A percentile compares a stretch with the other conserved stretches of the same genome.
phyloP scores from a whole-genome alignment of 2,329 filamentous ascomycete species.

The Sporothrix pallida region DNA sequence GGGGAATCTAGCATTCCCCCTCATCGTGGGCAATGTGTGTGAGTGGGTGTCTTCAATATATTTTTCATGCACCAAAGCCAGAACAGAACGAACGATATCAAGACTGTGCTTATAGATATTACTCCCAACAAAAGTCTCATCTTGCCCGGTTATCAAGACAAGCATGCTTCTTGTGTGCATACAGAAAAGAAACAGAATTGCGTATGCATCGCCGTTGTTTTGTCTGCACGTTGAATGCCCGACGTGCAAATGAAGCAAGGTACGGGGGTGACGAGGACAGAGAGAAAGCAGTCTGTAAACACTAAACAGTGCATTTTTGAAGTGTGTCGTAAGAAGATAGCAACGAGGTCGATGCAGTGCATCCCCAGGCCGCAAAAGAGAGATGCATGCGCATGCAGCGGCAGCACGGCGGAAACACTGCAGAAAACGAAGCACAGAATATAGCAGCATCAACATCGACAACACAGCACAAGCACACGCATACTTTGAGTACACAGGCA shows the following conservation, averaged over 20 bases:
- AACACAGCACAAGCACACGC: slow-evolving; percentile 4
- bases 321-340: neutral
- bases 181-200: too few species aligned
- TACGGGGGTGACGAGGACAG: slow-evolving; percentile 12
- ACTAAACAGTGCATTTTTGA: neutral
- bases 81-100: neutral
- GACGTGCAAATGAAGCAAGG: slow-evolving; percentile 24
- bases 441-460: neutral
- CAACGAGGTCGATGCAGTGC: slow-evolving; percentile 27
- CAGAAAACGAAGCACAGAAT: neutral
- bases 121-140: too few species aligned
- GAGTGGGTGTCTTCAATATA: neutral
- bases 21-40: neutral
- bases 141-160: slow-evolving; percentile 17
- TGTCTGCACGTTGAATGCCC: slow-evolving; percentile 17
- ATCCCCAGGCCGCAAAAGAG: slow-evolving; percentile 16
- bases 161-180: neutral
- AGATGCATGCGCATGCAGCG: neutral
- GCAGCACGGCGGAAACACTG: neutral
- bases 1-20: neutral
- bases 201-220: neutral
- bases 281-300: neutral
- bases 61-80: neutral
- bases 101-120: neutral
- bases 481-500: slow-evolving; percentile 9